These are phyloP conservation scores for Apiotrichum veenhuisii DNA, from an alignment of 1,284 basidiomycete species.

Conservation along the genomic window DNA sequence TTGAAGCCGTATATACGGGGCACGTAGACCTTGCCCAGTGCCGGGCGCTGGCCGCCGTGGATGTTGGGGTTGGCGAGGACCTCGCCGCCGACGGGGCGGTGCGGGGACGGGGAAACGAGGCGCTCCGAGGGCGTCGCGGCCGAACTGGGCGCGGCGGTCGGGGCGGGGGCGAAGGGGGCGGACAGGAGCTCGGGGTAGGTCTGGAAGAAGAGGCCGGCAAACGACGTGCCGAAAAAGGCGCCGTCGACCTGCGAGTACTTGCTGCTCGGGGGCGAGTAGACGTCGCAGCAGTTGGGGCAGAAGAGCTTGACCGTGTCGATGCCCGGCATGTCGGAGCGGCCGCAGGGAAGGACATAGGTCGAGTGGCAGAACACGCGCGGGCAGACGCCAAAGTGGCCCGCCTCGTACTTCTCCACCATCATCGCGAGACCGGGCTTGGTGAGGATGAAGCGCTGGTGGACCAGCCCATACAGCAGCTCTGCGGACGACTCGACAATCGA, in stretches of 20 bases:
- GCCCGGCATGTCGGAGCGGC: conserved; percentile 93
- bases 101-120: conserved; percentile 15
- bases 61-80: conserved; percentile 65
- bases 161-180: conserved; percentile 62
- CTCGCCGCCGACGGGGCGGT: conserved; percentile 29
- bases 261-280: conserved; percentile 91
- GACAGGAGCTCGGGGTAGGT: conserved; percentile 88
- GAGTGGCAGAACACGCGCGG: conserved; percentile 92
- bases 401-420: conserved; percentile 99
- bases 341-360: conserved; percentile 89
- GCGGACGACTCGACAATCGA: conserved; percentile 98
- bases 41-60: conserved; percentile 68
- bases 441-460: conserved; percentile 95
- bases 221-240: conserved; percentile 98
- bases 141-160: conserved; percentile 41
- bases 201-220: conserved; percentile 95
- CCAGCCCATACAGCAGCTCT: conserved; percentile 93
- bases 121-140: conserved; percentile 10
- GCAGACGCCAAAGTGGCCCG: conserved; percentile 86
- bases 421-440: conserved; percentile 89
- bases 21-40: conserved; percentile 78
- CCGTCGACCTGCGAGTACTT: conserved; percentile 96
- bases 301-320: conserved; percentile 97
- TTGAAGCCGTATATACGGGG: conserved; percentile 84
- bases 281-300: conserved; percentile 97